Evolutionary conservation across 202 grass and related monocot species (phyloP).

Genomic region (Panicum virgatum): DNA sequence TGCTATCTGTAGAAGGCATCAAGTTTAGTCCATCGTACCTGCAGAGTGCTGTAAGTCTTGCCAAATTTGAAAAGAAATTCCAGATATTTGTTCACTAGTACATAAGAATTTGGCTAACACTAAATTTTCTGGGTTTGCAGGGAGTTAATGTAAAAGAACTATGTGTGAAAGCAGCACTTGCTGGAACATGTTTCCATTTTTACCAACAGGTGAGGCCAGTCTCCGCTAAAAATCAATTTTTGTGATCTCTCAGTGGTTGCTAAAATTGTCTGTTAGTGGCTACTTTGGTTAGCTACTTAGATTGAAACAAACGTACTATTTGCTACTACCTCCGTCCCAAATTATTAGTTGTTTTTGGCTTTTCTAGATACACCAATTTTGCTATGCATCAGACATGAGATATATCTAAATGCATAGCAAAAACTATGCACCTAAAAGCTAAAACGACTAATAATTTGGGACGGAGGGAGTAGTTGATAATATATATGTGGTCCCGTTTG

Average conservation of each 20-base stretch:
- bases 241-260: neutral
- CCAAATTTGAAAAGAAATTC: neutral
- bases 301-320: neutral
- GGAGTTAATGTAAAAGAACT: slow-evolving; percentile 55
- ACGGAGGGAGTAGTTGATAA: too few relatives aligned
- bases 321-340: too few relatives aligned
- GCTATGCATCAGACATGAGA: too few relatives aligned
- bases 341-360: too few relatives aligned
- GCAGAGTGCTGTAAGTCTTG: slow-evolving; percentile 54
- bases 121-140: slow-evolving; percentile 36
- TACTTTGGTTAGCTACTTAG: neutral
- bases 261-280: neutral
- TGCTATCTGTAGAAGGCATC: slow-evolving; percentile 64
- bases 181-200: slow-evolving; percentile 73
- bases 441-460: too few relatives aligned
- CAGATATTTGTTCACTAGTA: neutral
- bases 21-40: slow-evolving; percentile 62
- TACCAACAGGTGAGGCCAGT: slow-evolving; percentile 65
- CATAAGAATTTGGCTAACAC: neutral
- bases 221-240: neutral
- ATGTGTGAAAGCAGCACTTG: slow-evolving; percentile 52
- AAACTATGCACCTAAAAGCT: too few relatives aligned
- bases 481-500: neutral
- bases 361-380: too few relatives aligned
- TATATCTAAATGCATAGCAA: too few relatives aligned